Base-by-base conservation (phyloP, 2,329 filamentous ascomycete genomes). In the Trichoderma sp. region DNA sequence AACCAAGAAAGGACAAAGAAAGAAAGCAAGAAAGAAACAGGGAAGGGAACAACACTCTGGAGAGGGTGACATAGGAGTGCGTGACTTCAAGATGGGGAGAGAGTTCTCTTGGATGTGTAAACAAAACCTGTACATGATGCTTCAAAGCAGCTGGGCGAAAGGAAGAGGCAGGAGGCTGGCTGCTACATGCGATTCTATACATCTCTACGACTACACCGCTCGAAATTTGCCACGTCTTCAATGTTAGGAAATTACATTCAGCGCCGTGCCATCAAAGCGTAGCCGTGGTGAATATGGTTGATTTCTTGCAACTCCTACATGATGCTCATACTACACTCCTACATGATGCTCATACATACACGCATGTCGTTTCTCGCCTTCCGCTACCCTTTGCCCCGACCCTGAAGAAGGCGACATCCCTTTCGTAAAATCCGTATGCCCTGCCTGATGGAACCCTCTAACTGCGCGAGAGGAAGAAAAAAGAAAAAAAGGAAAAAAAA, bases 111-210 rank as follows among this genome's bases (percentile, higher is more conserved):
- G 43, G 50, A 66, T 45, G 12, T 59, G 61, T 67, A 54, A 58
- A 67, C 58, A 57, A 65, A 47, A 47, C 50, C 54, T 66, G 65
- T 66, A 66, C 55, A 66, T 56, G 47, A 66, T 63, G 58, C 28
- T 39, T 39, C 34, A 39, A 39, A 10, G 30, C 1, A 10, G 30
- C 41, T 48, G 51, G 34, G 30, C 30, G 30, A 54, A 10, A 44
- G 28, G 15, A 26, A 55, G 34, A 56, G 26, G n/a, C 34, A 39
- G 34, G 45, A n/a, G 15, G 50, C 44, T 34, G 47, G 34, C 34
- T 39, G 12, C 12, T 39, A 14, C 60, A 52, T 41, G 44, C 61
- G 52, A 64, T 43, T 63, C 44, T 60, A 50, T 64, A 39, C 34
- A 59, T 59, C 54, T 67, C 62, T 64, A 50, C 26, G 57, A 64